Percentiles rank a stretch among this genome's conserved stretches.
phyloP scores from a whole-genome alignment of 2,329 filamentous ascomycete species.

The Westerdykella sp. region DNA sequence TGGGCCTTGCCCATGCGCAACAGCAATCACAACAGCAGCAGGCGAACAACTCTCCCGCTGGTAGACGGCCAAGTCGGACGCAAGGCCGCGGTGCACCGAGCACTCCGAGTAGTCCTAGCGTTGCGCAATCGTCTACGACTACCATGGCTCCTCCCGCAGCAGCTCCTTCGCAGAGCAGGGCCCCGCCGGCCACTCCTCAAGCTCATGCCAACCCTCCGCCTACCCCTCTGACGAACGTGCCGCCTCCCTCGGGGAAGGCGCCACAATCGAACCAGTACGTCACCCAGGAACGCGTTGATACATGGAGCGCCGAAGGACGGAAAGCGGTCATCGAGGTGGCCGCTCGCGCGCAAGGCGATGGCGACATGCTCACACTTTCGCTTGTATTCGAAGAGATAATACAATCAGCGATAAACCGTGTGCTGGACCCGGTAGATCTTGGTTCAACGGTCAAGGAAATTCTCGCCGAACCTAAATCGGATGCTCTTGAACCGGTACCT shows the following conservation, averaged over 20 bases:
- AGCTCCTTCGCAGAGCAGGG: conserved; percentile 5
- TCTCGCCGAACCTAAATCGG: conserved; percentile 49
- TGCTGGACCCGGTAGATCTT: conserved; percentile 61
- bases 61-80: conserved; percentile 24
- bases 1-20: conserved; percentile 49
- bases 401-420: conserved; percentile 63
- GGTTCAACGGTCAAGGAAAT: conserved; percentile 70
- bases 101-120: conserved; percentile 25
- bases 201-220: conserved; percentile 14
- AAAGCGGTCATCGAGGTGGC: conserved; percentile 62
- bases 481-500: conserved; percentile 45
- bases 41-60: conserved; percentile 18
- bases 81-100: conserved; percentile 24
- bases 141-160: conserved; percentile 27
- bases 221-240: conserved; percentile 14
- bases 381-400: conserved; percentile 80
- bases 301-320: conserved; percentile 64
- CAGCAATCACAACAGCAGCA: conserved; percentile 33
- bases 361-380: conserved; percentile 63
- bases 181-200: conserved; percentile 3
- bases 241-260: conserved; percentile 5
- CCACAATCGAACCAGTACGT: conserved; percentile 68
- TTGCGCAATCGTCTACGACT: conserved; percentile 25
- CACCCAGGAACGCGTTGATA: conserved; percentile 60
- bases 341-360: conserved; percentile 56